Evolutionary conservation across 441 rosid species (phyloP), one percentile per base, ranked within the genome.

Genomic region (Dalechampia spathulata): DNA sequence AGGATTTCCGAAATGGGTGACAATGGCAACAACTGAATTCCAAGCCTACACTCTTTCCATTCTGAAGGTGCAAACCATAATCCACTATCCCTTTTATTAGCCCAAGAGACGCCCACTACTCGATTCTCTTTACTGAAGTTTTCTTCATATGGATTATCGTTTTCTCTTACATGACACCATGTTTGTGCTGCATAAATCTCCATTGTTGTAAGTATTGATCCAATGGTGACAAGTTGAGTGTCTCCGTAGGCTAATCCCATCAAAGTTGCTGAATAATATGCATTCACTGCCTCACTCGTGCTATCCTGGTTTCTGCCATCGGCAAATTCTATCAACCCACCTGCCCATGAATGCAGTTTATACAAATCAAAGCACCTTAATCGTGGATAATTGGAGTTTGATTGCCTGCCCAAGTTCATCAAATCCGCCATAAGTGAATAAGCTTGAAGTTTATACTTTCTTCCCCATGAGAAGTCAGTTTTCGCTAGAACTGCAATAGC

Each of bases 251-350:
- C 96, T 65, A 89, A 66, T 42, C 99, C 97, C 76, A 92, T 73
- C 55, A 92, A 74, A 37, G 99, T 89, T 0, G 96, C 92, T 0
- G 97, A 85, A 67, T 89, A 92, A 68, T 86, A 92, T 0, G 81
- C 97, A 26, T 86, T 89, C 57, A 89, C 85, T 5, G 99, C 97
- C 70, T 92, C 99, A n/a, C 96, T 82, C 0, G 99, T 83, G 74
- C 90, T 92, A 72, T 92, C 96, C 34, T 92, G 95, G 60, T 92
- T 81, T 73, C 99, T 61, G 37, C 99, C 97, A 60, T 92, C 97
- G 0, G 83, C 86, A 25, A 85, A 89, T 75, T 85, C 96, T 10
- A 86, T 89, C 64, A 92, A 67, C 42, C 97, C 97, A 34, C 90
- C 87, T 9, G 97, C 97, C 97, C 99, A 92, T 36, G 99, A 92